Evolutionary conservation across 2,329 filamentous ascomycete species (phyloP).

Genomic region (Aureobasidium vineae): DNA sequence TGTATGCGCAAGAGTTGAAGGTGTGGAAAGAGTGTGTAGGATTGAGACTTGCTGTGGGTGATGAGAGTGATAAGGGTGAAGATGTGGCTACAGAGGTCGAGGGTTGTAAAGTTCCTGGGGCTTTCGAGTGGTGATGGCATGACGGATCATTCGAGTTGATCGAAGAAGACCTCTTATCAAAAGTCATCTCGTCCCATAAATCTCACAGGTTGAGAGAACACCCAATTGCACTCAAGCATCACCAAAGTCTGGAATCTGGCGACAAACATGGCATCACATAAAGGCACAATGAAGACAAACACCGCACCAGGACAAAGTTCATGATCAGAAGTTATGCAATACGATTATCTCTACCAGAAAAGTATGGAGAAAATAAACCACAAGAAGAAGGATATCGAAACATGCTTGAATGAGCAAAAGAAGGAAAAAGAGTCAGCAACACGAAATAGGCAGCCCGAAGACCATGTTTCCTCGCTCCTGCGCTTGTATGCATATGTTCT

Average conservation of each 20-base stretch:
- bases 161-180: not conserved
- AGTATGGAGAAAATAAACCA: constrained; percentile 16
- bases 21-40: constrained; percentile 26
- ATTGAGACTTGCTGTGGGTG: not conserved
- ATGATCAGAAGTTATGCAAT: constrained; percentile 18
- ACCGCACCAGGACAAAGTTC: not conserved
- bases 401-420: not conserved
- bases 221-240: not conserved
- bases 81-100: not conserved
- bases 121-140: constrained; percentile 5
- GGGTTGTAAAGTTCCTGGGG: not conserved
- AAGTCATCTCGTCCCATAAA: not conserved
- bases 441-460: not conserved
- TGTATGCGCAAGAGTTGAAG: constrained; percentile 27
- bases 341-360: constrained; percentile 24
- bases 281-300: not conserved
- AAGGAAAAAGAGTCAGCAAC: not conserved
- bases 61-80: not conserved
- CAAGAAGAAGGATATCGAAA: constrained; percentile 19
- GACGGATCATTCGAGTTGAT: not conserved
- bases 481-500: constrained; percentile 11
- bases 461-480: not conserved
- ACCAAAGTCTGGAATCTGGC: not conserved
- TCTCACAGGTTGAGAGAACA: not conserved
- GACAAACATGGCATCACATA: not conserved